Conservation (phyloP, 495 filamentous ascomycete species). For the Geopyxis carbonaria region DNA sequence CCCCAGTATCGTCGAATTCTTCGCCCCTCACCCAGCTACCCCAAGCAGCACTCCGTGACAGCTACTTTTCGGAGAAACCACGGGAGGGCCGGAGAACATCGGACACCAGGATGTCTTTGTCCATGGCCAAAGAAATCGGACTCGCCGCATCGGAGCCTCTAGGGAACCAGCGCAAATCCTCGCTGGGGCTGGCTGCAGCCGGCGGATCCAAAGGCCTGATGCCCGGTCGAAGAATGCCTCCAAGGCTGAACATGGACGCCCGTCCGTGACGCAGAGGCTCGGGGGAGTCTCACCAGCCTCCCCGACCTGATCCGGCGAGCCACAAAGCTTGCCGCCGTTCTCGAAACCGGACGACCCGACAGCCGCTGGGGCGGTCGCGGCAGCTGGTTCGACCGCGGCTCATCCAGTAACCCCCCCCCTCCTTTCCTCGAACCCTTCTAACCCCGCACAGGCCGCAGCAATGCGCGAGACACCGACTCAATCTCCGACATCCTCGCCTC, state of each 20-base stretch:
- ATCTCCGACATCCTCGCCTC: slow-evolving; percentile 82
- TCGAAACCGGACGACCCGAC: slow-evolving; percentile 66
- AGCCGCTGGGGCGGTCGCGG: slow-evolving; percentile 2
- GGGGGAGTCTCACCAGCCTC: slow-evolving; percentile 78
- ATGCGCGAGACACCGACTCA: slow-evolving; percentile 36
- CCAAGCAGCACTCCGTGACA: not conserved
- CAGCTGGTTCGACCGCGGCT: not conserved
- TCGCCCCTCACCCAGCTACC: slow-evolving; percentile 9
- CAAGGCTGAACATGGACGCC: slow-evolving; percentile 63
- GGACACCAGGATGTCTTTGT: not conserved
- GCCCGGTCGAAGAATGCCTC: slow-evolving; percentile 27
- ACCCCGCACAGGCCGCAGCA: slow-evolving; percentile 18
- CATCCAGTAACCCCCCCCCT: not conserved
- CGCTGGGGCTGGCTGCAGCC: not conserved
- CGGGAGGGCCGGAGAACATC: not conserved
- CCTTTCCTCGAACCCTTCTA: not conserved
- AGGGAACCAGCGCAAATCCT: not conserved
- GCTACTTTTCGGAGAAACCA: slow-evolving; percentile 1
- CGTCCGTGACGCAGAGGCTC: slow-evolving; percentile 56
- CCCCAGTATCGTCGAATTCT: slow-evolving; percentile 2
- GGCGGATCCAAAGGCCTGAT: slow-evolving; percentile 1
- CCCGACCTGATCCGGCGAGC: slow-evolving; percentile 80
- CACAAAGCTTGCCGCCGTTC: slow-evolving; percentile 67
- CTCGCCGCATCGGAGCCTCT: not conserved
- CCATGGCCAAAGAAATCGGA: not conserved